phyloP scores from a whole-genome alignment of 257 asterid species.

The Penstemon barbatus region DNA sequence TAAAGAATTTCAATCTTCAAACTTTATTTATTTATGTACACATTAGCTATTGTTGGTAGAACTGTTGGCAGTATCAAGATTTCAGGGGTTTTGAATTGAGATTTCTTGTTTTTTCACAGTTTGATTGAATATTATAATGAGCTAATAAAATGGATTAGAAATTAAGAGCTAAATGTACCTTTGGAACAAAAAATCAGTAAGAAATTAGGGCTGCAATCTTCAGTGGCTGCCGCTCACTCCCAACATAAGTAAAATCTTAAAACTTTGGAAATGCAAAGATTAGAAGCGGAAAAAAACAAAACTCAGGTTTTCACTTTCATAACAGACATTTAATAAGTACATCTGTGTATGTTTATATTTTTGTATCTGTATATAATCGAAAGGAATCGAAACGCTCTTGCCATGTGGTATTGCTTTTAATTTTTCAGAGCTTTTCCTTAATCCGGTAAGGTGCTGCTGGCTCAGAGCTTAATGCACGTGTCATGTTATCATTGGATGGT shows the following conservation, averaged over 20 bases:
- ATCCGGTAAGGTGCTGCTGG: too few species aligned
- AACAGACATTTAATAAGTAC: background rate
- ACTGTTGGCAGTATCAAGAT: conserved; percentile 7
- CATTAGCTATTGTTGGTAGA: background rate
- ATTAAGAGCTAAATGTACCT: conserved; percentile 34
- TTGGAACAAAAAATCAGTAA: conserved; percentile 14
- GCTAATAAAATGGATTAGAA: background rate
- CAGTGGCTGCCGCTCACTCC: conserved; percentile 10
- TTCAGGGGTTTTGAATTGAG: background rate
- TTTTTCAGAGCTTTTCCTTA: background rate
- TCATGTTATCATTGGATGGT: too few species aligned
- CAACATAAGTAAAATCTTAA: too few species aligned
- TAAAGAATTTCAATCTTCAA: background rate
- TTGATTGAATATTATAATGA: background rate
- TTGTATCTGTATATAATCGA: background rate
- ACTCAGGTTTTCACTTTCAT: conserved; percentile 5
- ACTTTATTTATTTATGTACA: background rate
- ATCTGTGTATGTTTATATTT: background rate
- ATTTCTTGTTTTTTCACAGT: background rate
- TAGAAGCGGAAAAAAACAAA: conserved; percentile 10
- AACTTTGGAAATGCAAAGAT: conserved; percentile 4
- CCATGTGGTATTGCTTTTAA: background rate
- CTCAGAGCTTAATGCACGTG: too few species aligned
- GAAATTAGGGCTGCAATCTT: conserved; percentile 17
- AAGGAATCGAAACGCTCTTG: too few species aligned